Evolutionary conservation across 2,329 filamentous ascomycete species (phyloP), one percentile per base, ranked within the genome.

Genomic region (Ceratocystis variospora): DNA sequence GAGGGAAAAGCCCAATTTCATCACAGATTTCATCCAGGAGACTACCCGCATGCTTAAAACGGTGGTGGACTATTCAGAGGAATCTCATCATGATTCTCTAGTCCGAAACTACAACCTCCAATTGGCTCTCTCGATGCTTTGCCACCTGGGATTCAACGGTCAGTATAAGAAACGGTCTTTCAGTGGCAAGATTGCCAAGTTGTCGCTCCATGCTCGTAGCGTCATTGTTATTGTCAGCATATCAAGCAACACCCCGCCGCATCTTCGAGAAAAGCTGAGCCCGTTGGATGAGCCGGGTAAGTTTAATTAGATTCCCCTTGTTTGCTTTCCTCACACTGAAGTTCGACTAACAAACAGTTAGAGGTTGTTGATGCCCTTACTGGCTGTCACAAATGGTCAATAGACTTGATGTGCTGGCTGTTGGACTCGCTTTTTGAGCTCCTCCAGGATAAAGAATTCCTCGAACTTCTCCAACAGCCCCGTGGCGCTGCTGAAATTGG

Each of bases 41-140:
- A 78, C 91, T 12, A 85, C 89, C 64, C 80, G 83, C 50, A 83
- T 88, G 67, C 77, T 92, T 63, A 87, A 86, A 69, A 80, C 89
- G 37, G 84, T 86, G 62, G 83, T 92, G 61, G 93, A 97, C 75
- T 95, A 92, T 72, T 88, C 90, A 0, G 83, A 89, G 62, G 89
- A 96, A 68, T 78, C 83, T 1, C 81, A 84, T 57, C 83, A 88
- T 70, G 86, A 93, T 72, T 80, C 86, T 67, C 78, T 96, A 44
- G 82, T 94, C 69, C 80, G 86, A 68, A 92, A 94, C 71, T 79
- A 80, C 2, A 80, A 85, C 45, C 81, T 96, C 59, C 87, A 90
- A 68, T 81, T 89, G 66, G 89, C 86, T 66, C 79, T 96, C 12
- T 89, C 89, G 71, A 83, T 94, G 33, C 85, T 95, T 72, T 87